Base-by-base conservation (phyloP, 495 filamentous ascomycete genomes). In the Saxophila tyrrhenica region DNA sequence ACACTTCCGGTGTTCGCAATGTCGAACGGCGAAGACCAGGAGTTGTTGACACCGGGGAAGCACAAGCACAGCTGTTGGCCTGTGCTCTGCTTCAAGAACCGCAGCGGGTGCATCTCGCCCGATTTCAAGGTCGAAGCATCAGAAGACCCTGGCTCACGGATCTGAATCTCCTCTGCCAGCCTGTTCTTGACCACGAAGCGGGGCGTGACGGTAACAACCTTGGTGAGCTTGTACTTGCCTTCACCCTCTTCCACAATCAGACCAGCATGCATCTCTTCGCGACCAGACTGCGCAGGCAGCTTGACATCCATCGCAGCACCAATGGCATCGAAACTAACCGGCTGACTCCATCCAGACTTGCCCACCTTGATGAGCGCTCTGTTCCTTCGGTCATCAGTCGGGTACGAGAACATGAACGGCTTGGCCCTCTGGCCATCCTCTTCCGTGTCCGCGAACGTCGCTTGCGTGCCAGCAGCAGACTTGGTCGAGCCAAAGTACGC, bases 301-400 rank as follows among this genome's bases (percentile, higher is more conserved):
- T 88, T 77, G 16, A 94, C 84, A 58, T 94, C 88, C 24, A 85
- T 80, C 3, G 83, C 87, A 66, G 89, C 95, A 44, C 92, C 92
- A 54, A 98, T 91, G n/a, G 92, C 92, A 63, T 98, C 92, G 63
- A 98, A 92, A 77, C 86, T 95, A 67, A 96, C 91, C 1, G 94
- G 90, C 66, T 86, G 94, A 69, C 91, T 95, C 94, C 92, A 97
- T 22, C 78, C 75, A 5, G 92, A 95, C 39, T 94, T 86, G 25
- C 84, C 86, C 44, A 95, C 78, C 69, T 84, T 94, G 45, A 98
- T 65, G 20, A 90, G 74, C 16, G 86, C 89, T 43, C 92, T 84
- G 65, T 97, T 97, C 58, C 84, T 84, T 57, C 83, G 82, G 58
- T 97, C 92, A 59, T 95, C 86, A 23, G 73, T 84, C 16, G 77